Base-by-base conservation (phyloP, 495 filamentous ascomycete species). In the Penicillium odoratum region DNA sequence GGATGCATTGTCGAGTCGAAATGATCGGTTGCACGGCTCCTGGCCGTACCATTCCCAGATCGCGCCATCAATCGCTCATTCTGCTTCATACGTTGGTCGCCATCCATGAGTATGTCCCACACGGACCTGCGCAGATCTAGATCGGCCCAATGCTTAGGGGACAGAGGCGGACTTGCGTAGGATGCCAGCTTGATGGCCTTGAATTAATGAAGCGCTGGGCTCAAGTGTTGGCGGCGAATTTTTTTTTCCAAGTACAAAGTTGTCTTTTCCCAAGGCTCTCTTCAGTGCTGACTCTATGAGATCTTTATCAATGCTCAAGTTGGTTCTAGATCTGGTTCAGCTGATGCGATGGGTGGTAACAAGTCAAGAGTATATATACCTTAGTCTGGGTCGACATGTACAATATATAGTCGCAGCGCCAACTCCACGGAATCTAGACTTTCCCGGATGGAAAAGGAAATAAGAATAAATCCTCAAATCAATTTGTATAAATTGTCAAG, bases 31-130 rank as follows among this genome's bases (percentile, higher is more conserved):
- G 58, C 60, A 60, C 65, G 67, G 57, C 62, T 57, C 55, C 62
- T 44, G 51, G 58, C 54, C 33, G 69, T 44, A n/a, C 44, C 54
- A 64, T 66, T 62, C 45, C 61, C 51, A 38, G 66, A 66, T 59
- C 60, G 55, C 45, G 58, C 62, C 61, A 64, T 69, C 51, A 59
- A 65, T 21, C 57, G 77, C 65, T 88, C 87, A 81, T 88, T 82
- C 74, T 85, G 87, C 82, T 88, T 85, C 65, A 68, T 69, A 72
- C 85, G 80, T 70, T 80, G 82, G 66, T 85, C 81, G 76, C 88
- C 85, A 80, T 90, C 88, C 88, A 92, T 91, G 59, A 77, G 68
- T 58, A 65, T 69, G 67, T 69, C 63, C 71, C 73, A 66, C 63
- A 61, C 62, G 69, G 71, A 73, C 68, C 70, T 76, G 70, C 72